These are phyloP conservation scores for Cryptosporidium bovis DNA, from an alignment of 169 alveolate species.

Conservation along the genomic window DNA sequence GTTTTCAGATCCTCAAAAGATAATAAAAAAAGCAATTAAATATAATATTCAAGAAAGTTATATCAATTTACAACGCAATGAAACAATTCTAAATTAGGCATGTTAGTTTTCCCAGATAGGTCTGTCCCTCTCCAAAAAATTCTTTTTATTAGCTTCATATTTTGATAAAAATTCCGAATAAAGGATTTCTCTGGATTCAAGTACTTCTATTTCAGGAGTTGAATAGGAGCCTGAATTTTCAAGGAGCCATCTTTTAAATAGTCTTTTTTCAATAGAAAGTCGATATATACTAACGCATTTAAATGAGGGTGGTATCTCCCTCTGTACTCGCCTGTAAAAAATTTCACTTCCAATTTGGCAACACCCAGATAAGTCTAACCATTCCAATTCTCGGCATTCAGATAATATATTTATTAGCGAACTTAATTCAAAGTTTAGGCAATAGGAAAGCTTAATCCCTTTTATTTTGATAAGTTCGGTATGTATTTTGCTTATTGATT, in stretches of 20 bases:
- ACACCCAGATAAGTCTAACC: slow-evolving; percentile 33
- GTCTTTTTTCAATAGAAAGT: slow-evolving; percentile 15
- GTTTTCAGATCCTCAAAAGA: slow-evolving; percentile 3
- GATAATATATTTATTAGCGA: slow-evolving; percentile 12
- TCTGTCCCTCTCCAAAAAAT: slow-evolving; percentile 19
- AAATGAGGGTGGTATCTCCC: neutral
- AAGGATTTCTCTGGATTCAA: slow-evolving; percentile 17
- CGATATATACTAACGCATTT: slow-evolving; percentile 15
- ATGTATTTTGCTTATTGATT: slow-evolving; percentile 15
- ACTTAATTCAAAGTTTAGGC: slow-evolving; percentile 6
- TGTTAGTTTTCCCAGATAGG: slow-evolving; percentile 27
- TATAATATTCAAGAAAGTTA: slow-evolving; percentile 13
- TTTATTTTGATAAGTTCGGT: neutral
- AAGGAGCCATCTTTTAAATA: slow-evolving; percentile 2
- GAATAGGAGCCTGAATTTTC: neutral
- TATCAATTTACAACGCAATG: neutral
- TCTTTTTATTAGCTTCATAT: slow-evolving; percentile 2
- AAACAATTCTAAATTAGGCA: neutral
- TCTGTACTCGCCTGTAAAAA: neutral
- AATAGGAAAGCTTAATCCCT: slow-evolving; percentile 40
- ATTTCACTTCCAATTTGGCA: slow-evolving; percentile 12
- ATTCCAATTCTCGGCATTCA: slow-evolving; percentile 28
- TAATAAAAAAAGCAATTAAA: slow-evolving; percentile 34
- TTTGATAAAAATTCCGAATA: slow-evolving; percentile 18
- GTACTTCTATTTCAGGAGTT: neutral